phyloP scores from a whole-genome alignment of 805 yeast species.

The Metschnikowia drakensbergensis region DNA sequence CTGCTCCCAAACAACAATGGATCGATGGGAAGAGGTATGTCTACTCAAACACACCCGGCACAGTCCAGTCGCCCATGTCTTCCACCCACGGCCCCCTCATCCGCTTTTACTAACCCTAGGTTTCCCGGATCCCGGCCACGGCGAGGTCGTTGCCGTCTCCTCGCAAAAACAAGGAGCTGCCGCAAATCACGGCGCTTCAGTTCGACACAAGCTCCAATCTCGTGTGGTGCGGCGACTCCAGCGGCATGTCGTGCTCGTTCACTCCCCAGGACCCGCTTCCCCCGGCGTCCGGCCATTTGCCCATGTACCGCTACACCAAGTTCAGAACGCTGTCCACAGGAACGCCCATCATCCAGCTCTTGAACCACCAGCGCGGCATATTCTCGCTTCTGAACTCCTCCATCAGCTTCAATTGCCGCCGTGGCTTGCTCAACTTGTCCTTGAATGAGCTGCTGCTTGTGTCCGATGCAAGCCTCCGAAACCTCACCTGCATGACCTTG shows the following conservation, averaged over 20 bases:
- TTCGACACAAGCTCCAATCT: conserved; percentile 76
- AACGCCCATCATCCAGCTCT: conserved; percentile 25
- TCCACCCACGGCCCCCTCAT: neutral
- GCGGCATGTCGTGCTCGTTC: conserved; percentile 43
- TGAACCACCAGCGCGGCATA: conserved; percentile 32
- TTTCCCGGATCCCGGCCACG: conserved; percentile 27
- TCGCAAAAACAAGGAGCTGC: conserved; percentile 8
- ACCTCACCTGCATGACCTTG: conserved; percentile 31
- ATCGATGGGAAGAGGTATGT: conserved; percentile 51
- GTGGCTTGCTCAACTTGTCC: conserved; percentile 27
- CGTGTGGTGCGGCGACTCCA: conserved; percentile 79
- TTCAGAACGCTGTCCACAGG: conserved; percentile 24
- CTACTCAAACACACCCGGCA: neutral
- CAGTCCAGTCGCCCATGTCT: neutral
- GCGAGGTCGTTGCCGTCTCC: conserved; percentile 9
- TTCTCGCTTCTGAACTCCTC: conserved; percentile 30
- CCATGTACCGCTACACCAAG: conserved; percentile 35
- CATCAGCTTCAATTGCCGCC: conserved; percentile 32
- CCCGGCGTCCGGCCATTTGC: conserved; percentile 13
- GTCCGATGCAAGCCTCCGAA: conserved; percentile 14
- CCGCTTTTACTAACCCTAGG: conserved; percentile 23
- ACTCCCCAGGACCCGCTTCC: conserved; percentile 20
- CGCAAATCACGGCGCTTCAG: conserved; percentile 25
- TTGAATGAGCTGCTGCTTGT: conserved; percentile 12
- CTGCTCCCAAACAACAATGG: conserved; percentile 31